Evolutionary conservation across 441 rosid species (phyloP).

Genomic region (Macaranga tanarius): DNA sequence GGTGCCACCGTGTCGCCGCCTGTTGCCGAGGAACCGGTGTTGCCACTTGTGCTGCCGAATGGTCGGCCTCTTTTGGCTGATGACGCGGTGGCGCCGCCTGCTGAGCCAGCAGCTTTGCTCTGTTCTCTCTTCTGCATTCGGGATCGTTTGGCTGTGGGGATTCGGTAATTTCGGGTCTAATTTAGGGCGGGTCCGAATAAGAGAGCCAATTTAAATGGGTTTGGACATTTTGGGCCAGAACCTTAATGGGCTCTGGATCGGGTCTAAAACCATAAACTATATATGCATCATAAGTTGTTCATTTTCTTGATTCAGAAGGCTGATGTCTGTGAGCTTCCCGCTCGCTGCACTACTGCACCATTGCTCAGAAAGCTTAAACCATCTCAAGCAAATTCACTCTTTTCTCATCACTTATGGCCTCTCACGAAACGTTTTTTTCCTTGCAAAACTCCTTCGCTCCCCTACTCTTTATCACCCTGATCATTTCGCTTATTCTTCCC

Average conservation of each 20-base stretch:
- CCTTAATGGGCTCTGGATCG: too few relatives aligned
- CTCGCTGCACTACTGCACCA: not conserved
- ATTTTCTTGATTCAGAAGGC: not conserved
- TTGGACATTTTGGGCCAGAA: too few relatives aligned
- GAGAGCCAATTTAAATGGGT: not conserved
- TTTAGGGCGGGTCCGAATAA: not conserved
- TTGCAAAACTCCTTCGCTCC: not conserved
- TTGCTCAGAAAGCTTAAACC: slow-evolving; percentile 3
- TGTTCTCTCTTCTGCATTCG: slow-evolving; percentile 72
- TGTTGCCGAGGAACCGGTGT: slow-evolving; percentile 33
- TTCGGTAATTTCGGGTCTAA: not conserved
- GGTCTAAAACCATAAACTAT: too few relatives aligned
- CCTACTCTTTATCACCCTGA: not conserved
- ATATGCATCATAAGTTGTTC: too few relatives aligned
- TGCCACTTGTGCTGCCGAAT: slow-evolving; percentile 52
- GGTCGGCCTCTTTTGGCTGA: slow-evolving; percentile 70
- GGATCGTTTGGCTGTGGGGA: slow-evolving; percentile 4
- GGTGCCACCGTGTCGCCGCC: slow-evolving; percentile 57
- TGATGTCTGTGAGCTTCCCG: slow-evolving; percentile 9
- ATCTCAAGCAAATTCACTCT: slow-evolving; percentile 26
- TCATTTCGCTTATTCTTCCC: too few relatives aligned
- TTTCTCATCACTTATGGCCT: slow-evolving; percentile 20
- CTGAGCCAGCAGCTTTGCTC: slow-evolving; percentile 54
- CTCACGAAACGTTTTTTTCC: slow-evolving; percentile 7
- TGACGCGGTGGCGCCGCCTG: slow-evolving; percentile 50